phyloP scores from a whole-genome alignment of 176 grass and related monocot species.

The Alloteropsis semialata region DNA sequence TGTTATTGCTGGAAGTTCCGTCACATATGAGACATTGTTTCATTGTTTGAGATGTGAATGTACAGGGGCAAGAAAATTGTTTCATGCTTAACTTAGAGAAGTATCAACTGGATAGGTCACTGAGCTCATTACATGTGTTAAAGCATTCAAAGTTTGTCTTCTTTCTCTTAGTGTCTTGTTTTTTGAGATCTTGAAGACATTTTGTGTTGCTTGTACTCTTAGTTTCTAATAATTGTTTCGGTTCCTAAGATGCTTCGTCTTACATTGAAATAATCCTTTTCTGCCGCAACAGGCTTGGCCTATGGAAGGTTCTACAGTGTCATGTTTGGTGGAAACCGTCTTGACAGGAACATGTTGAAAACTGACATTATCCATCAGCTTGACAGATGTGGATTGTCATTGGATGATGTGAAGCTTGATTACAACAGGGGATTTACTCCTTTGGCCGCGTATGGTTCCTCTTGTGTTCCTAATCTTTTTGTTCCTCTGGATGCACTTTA shows the following conservation, averaged over 20 bases:
- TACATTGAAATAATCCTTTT: conserved; percentile 21
- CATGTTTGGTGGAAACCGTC: conserved; percentile 1
- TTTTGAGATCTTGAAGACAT: background rate
- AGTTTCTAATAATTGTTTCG: background rate
- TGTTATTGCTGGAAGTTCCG: background rate
- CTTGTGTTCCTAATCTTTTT: conserved; percentile 14
- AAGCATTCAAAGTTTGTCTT: background rate
- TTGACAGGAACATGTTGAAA: conserved; percentile 69
- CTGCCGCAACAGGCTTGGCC: conserved; percentile 48
- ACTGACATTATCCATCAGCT: conserved; percentile 84
- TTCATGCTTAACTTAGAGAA: background rate
- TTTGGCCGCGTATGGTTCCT: conserved; percentile 49
- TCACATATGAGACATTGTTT: background rate
- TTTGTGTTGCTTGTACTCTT: background rate
- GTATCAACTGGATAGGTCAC: background rate
- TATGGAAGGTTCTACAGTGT: conserved; percentile 54
- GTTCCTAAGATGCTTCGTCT: background rate
- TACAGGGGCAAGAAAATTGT: background rate
- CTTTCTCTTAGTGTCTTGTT: conserved; percentile 2
- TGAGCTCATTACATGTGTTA: background rate
- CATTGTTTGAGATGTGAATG: background rate
- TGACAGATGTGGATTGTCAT: conserved; percentile 64
- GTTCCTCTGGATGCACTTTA: background rate
- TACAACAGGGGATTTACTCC: conserved; percentile 72
- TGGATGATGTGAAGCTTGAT: conserved; percentile 75